Conservation (phyloP, 352 stramenopile genomes). For the Phytopythium vexans region DNA sequence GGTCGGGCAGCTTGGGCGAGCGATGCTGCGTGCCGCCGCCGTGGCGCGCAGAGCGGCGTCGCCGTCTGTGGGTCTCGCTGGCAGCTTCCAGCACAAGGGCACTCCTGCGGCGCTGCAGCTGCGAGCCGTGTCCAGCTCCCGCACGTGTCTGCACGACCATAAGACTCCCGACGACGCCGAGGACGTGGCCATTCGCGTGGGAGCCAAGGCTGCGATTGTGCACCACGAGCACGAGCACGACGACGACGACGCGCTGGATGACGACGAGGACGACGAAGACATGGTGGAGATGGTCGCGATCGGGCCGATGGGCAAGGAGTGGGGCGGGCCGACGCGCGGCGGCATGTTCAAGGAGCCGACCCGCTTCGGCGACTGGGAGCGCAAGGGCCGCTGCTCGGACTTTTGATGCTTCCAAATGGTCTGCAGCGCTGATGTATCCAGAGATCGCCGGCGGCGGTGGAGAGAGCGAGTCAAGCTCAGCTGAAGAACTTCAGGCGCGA, state of each 20-base stretch:
- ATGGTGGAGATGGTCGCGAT: slow-evolving; percentile 94
- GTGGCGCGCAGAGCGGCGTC: slow-evolving; percentile 2
- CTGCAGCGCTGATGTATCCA: not conserved
- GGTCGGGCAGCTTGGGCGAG: slow-evolving; percentile 7
- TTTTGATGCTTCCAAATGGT: slow-evolving; percentile 60
- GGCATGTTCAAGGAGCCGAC: slow-evolving; percentile 94
- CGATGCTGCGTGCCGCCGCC: slow-evolving; percentile 1
- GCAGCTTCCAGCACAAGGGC: not conserved
- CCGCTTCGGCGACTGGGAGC: slow-evolving; percentile 97
- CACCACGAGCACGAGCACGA: slow-evolving; percentile 18
- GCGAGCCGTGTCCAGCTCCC: slow-evolving; percentile 26
- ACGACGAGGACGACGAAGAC: slow-evolving; percentile 84
- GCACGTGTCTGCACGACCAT: slow-evolving; percentile 18
- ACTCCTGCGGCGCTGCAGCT: not conserved
- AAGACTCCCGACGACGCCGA: slow-evolving; percentile 16
- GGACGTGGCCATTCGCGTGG: slow-evolving; percentile 35
- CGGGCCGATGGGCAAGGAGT: slow-evolving; percentile 88
- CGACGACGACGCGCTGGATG: slow-evolving; percentile 25
- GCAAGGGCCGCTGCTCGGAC: slow-evolving; percentile 95
- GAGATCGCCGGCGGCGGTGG: no score
- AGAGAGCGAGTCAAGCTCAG: no score
- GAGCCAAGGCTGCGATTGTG: slow-evolving; percentile 14
- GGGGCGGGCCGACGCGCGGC: slow-evolving; percentile 91
- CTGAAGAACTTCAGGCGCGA: no score
- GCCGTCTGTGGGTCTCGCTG: not conserved